These are phyloP conservation scores for Angomonas ambiguus DNA, from an alignment of 208 protist genomes.

Conservation along the genomic window DNA sequence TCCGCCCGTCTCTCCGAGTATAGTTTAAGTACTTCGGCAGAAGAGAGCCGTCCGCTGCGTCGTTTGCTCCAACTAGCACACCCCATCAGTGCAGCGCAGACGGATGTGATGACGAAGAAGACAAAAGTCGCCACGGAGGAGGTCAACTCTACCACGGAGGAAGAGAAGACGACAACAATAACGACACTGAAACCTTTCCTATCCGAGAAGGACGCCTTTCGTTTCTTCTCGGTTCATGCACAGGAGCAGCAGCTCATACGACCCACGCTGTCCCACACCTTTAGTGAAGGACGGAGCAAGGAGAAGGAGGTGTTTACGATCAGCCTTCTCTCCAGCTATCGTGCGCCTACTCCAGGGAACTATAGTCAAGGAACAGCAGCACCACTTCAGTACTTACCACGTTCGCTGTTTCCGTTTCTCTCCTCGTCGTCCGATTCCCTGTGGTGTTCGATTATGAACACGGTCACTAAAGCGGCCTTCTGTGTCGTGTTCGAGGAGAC, in stretches of 20 bases:
- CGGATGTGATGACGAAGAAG: not conserved
- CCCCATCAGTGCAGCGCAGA: not conserved
- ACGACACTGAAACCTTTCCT: too few species aligned
- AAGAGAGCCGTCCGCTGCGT: not conserved
- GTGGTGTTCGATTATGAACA: not conserved
- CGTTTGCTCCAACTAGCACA: too few species aligned
- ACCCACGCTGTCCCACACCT: too few species aligned
- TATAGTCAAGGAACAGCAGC: not conserved
- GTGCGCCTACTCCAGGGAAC: too few species aligned
- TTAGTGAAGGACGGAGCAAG: too few species aligned
- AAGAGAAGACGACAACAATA: constrained; percentile 23
- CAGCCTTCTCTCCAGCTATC: constrained; percentile 11
- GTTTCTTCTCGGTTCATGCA: too few species aligned
- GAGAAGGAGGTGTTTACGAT: constrained; percentile 49
- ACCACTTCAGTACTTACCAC: not conserved
- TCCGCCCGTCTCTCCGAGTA: not conserved
- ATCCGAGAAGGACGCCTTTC: too few species aligned
- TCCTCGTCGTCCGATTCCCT: not conserved
- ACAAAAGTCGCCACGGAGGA: not conserved
- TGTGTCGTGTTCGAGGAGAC: not conserved
- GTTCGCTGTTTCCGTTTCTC: not conserved
- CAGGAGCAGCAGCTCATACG: too few species aligned
- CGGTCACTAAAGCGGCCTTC: not conserved
- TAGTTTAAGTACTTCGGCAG: not conserved
- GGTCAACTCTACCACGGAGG: not conserved